Base-by-base conservation (phyloP, 768 basidiomycete genomes). In the Panellus pusillus region DNA sequence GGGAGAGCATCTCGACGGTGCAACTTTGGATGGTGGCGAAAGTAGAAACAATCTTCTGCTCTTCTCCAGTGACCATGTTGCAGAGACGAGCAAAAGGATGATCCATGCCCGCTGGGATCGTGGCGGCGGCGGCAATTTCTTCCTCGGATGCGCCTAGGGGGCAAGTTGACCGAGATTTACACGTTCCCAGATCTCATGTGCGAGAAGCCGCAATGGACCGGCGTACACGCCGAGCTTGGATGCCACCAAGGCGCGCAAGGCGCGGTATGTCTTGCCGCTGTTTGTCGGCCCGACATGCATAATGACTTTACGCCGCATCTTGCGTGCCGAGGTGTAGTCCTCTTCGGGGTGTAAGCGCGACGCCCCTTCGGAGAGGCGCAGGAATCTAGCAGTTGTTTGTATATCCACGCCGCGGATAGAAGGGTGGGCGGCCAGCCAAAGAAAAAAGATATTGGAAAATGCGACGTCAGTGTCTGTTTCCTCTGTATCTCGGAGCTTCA, bases 261-360 rank as follows among this genome's bases (percentile, higher is more conserved):
- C 97, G 64, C 89, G 86, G 65, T 98, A 86, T 0, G 96, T 99
- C 74, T 99, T 99, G 28, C 96, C 97, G 57, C 91, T 92, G 69
- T 98, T 99, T 19, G 97, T 98, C 0, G 97, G 97, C 0, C 96
- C 97, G 37, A 99, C 93, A 63, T 99, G 96, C 77, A 98, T 86
- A 67, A 95, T 87, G 61, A 98, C 74, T 61, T 86, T 91, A 17
- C 95, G 80, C 15, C 76, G 78, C 58, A 85, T 72, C 11, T 68
- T 63, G 9, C 96, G 83, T 0, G 93, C 84, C 9, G 47, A 15
- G 0, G 72, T 64, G 61, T 66, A 84, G 11, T 71, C 65, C 54
- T 85, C 83, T 0, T 77, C 78, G 0, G 80, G 79, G 52, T 71
- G 75, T n/a, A 69, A 62, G 13, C 72, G 61, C 61, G 80, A 72